Evolutionary conservation across 345 rosid genomes (phyloP).

Genomic region (Gynandropsis gynandra): DNA sequence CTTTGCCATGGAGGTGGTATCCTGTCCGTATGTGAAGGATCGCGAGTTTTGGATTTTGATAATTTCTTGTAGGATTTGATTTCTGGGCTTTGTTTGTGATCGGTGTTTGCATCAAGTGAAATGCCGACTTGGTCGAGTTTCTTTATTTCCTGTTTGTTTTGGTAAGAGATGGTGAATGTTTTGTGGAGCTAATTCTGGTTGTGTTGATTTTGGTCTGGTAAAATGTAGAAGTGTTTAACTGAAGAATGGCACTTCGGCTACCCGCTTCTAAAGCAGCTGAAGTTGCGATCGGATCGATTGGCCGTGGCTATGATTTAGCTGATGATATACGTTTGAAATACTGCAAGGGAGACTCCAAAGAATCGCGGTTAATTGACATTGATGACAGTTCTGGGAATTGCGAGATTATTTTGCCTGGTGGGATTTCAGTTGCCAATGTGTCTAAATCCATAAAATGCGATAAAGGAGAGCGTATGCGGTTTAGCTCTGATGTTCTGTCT

Average conservation of each 20-base stretch:
- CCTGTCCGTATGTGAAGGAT: neutral
- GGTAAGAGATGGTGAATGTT: neutral
- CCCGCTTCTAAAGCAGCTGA: constrained; percentile 77
- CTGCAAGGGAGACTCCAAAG: constrained; percentile 57
- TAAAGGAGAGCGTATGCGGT: constrained; percentile 84
- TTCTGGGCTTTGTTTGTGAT: constrained; percentile 4
- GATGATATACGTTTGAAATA: constrained; percentile 65
- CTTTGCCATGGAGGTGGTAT: constrained; percentile 6
- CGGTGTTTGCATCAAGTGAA: neutral
- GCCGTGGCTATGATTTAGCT: constrained; percentile 80
- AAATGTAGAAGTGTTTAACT: constrained; percentile 25
- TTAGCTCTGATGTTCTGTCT: constrained; percentile 76
- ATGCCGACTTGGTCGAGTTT: neutral
- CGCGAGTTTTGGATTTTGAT: neutral
- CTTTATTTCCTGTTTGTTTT: constrained; percentile 9
- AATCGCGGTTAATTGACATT: constrained; percentile 60
- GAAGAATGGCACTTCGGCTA: constrained; percentile 66
- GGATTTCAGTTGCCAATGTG: constrained; percentile 63
- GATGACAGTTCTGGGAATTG: constrained; percentile 42
- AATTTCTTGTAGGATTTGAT: constrained; percentile 2
- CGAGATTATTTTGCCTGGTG: constrained; percentile 78
- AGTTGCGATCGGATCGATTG: constrained; percentile 78
- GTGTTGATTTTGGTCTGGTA: constrained; percentile 1
- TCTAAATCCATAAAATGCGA: constrained; percentile 85
- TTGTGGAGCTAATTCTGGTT: neutral